Conservation (phyloP, 164 flowering plant genomes). For the Platanus orientalis region DNA sequence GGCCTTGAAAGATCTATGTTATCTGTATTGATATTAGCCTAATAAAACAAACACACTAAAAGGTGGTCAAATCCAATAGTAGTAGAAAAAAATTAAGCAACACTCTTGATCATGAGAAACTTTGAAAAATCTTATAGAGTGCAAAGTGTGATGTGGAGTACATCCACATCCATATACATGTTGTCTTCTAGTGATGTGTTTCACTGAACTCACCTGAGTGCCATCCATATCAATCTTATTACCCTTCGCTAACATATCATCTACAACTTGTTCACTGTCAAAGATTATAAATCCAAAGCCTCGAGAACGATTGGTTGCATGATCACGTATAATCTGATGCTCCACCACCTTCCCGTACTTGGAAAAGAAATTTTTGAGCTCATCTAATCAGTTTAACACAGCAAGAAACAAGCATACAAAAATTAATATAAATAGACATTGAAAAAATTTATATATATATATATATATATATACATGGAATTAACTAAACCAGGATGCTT, state of each 20-base stretch:
- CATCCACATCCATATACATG: slow-evolving; percentile 1
- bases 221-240: slow-evolving; percentile 91
- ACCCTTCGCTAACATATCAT: slow-evolving; percentile 66
- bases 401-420: neutral
- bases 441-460: too few relatives aligned
- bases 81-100: neutral
- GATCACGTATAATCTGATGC: slow-evolving; percentile 86
- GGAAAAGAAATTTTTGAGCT: slow-evolving; percentile 72
- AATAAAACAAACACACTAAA: slow-evolving; percentile 8
- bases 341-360: slow-evolving; percentile 79
- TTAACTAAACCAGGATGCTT: neutral
- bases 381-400: slow-evolving; percentile 44
- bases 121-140: neutral
- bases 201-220: slow-evolving; percentile 63
- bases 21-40: slow-evolving; percentile 20
- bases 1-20: slow-evolving; percentile 14
- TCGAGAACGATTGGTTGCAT: slow-evolving; percentile 75
- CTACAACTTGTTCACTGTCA: slow-evolving; percentile 82
- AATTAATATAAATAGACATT: too few relatives aligned
- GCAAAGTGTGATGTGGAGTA: slow-evolving; percentile 5
- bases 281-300: slow-evolving; percentile 91
- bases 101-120: neutral
- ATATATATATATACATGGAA: neutral
- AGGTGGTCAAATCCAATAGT: neutral
- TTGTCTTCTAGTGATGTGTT: slow-evolving; percentile 7